Evolutionary conservation across 305 asterid genomes (phyloP).

Genomic region (Withania somnifera): DNA sequence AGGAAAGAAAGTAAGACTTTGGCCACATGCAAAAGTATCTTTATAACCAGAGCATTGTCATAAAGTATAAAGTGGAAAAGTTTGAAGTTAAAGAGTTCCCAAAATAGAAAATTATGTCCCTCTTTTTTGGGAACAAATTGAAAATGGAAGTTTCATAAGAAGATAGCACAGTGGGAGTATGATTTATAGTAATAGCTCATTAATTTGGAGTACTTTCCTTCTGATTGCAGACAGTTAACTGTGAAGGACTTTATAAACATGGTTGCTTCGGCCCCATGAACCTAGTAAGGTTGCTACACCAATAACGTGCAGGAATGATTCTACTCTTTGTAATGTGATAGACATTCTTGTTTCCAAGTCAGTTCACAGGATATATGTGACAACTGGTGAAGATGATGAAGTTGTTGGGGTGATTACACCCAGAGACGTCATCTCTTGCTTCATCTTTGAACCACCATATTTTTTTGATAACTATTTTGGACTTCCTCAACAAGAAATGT

Average conservation of each 20-base stretch:
- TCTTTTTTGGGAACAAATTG: too few species aligned
- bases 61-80: too few species aligned
- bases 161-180: too few species aligned
- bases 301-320: too few species aligned
- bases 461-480: slow-evolving; percentile 6
- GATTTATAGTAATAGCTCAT: background rate
- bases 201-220: background rate
- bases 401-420: slow-evolving; percentile 10
- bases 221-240: slow-evolving; percentile 44
- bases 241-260: slow-evolving; percentile 56
- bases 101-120: too few species aligned
- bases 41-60: too few species aligned
- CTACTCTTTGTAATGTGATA: too few species aligned
- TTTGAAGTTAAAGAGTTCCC: too few species aligned
- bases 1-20: too few species aligned
- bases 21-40: too few species aligned
- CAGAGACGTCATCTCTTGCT: slow-evolving; percentile 25
- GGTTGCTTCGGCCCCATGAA: slow-evolving; percentile 29
- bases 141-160: too few species aligned
- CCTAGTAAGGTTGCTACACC: too few species aligned
- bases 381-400: slow-evolving; percentile 1
- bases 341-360: slow-evolving; percentile 8
- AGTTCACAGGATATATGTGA: slow-evolving; percentile 26
- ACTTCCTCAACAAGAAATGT: background rate
- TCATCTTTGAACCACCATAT: slow-evolving; percentile 21